Evolutionary conservation across 495 filamentous ascomycete genomes (phyloP), one percentile per base, ranked within the genome.

Genomic region (Melanomma pulvis-pyrius): DNA sequence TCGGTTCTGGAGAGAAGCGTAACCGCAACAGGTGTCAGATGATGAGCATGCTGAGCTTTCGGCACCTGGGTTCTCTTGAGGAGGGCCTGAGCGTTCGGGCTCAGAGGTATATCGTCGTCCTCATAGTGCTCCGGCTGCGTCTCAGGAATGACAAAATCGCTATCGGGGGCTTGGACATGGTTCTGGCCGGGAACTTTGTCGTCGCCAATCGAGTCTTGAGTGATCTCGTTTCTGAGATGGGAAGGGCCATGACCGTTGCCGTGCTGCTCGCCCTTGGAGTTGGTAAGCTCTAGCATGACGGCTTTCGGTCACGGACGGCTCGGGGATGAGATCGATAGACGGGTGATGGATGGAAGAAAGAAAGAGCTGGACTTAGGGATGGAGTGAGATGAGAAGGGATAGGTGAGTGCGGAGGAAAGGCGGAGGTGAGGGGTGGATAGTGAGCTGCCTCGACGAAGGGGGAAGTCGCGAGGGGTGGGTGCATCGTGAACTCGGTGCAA

Each of bases 81-180:
- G 3, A 59, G 8, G 26, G 34, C 55, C 9, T n/a, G 55, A 25
- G 12, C 17, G 4, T 26, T 39, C 11, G 47, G 47, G 21, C 59
- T 41, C 2, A 44, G 11, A 3, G 25, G 41, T 1, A 22, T 2
- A 11, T 21, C 34, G 24, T 41, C 24, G 30, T 17, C 4, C 24
- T 57, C 32, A 24, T 11, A 19, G 32, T 13, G 15, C 5, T 69
- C 36, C 25, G 44, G 48, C 46, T 68, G 69, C 4, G 63, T 71
- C 52, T 71, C 63, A 2, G 63, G 28, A 30, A 68, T 57, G 22
- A 59, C 44, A 17, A 50, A 1, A 32, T 71, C 60, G 32, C 57
- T 68, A 36, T 60, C 30, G 7, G 50, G 55, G 17, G 69, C 60
- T 19, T 65, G 51, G 28, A 60, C 48, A 8, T 51, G 19, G 34